A percentile compares a stretch with the other conserved stretches of the same genome.
phyloP scores from a whole-genome alignment of 2,329 filamentous ascomycete species.

The Colletotrichum sp. region DNA sequence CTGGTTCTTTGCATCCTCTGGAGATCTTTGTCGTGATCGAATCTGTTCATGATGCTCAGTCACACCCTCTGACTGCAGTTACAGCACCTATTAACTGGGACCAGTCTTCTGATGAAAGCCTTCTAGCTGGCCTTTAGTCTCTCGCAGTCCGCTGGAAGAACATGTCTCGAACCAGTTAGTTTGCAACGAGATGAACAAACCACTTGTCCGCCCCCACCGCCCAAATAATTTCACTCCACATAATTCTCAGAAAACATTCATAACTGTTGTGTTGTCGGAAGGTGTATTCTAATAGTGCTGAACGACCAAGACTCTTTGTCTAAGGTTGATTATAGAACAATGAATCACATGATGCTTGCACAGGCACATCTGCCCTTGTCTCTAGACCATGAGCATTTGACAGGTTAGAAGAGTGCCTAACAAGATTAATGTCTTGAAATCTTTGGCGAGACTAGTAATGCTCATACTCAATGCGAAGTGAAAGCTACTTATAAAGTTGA shows the following conservation, averaged over 20 bases:
- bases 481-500: neutral
- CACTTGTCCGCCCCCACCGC: neutral
- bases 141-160: neutral
- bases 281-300: rapidly evolving
- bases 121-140: neutral
- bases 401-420: neutral
- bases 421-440: neutral
- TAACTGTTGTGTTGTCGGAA: neutral
- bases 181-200: neutral
- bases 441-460: rapidly evolving
- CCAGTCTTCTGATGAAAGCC: neutral
- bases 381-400: neutral
- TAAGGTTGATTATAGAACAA: neutral
- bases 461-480: rapidly evolving
- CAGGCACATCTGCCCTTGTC: neutral
- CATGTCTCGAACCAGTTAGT: neutral
- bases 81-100: neutral
- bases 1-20: neutral
- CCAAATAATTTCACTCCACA: rapidly evolving
- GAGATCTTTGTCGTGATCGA: neutral
- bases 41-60: neutral
- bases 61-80: neutral
- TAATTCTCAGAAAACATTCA: neutral
- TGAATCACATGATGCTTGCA: neutral
- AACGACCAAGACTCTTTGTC: rapidly evolving